These are phyloP conservation scores for Cladosporium halotolerans DNA, from an alignment of 2,329 filamentous ascomycete genomes.

Conservation along the genomic window DNA sequence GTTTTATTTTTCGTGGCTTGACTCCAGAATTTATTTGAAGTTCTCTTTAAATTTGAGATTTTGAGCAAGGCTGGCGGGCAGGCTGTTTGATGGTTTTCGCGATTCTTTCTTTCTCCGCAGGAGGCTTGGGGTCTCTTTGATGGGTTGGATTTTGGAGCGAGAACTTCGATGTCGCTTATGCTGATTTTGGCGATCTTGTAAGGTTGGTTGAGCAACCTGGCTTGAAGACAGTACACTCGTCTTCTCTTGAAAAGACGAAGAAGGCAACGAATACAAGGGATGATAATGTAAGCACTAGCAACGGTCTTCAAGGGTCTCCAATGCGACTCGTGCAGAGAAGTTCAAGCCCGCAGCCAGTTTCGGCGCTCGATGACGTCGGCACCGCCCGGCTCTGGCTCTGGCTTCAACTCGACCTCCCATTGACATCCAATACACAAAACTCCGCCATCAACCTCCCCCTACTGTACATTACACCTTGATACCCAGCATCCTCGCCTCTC, in stretches of 20 bases:
- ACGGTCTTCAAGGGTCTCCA: no score
- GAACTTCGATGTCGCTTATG: no score
- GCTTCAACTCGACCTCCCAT: neutral
- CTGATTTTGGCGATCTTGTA: no score
- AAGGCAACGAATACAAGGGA: no score
- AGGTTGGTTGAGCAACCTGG: no score
- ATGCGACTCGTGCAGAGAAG: no score
- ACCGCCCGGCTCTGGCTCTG: neutral
- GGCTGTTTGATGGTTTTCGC: neutral
- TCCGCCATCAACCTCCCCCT: no score
- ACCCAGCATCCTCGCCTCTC: neutral
- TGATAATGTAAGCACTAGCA: no score
- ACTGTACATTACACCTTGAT: no score
- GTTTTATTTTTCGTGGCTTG: neutral
- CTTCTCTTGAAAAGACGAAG: no score
- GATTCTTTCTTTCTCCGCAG: neutral
- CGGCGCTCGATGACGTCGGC: conserved; percentile 7
- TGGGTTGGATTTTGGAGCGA: neutral
- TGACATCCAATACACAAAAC: neutral
- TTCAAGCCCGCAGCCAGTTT: no score
- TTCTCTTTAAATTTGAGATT: neutral
- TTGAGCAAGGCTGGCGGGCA: neutral
- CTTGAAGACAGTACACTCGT: no score
- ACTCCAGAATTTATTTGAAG: neutral
- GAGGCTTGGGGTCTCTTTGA: neutral